Conservation (phyloP, 106 monocot species). For the Dendrobium catenatum region DNA sequence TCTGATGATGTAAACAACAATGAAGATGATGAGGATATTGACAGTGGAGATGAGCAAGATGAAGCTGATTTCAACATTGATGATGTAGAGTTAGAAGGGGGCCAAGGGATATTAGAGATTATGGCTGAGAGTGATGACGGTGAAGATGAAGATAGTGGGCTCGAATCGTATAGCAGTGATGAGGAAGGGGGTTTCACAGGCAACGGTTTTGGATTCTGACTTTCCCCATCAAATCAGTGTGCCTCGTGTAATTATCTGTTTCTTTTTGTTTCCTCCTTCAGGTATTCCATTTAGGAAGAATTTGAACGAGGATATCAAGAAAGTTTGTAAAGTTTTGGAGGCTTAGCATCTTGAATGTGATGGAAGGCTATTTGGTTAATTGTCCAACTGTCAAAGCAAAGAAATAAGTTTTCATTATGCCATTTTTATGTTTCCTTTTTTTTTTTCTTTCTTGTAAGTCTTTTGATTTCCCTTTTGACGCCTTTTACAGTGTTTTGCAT, state of each 20-base stretch:
- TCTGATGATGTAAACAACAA: conserved; percentile 44
- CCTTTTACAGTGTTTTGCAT: no score
- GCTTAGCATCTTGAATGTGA: neutral
- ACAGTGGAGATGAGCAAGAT: conserved; percentile 53
- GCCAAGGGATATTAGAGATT: conserved; percentile 59
- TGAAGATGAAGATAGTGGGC: conserved; percentile 61
- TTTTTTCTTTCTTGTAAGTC: no score
- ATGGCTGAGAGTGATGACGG: conserved; percentile 52
- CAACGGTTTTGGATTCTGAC: conserved; percentile 1
- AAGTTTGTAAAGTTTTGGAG: neutral
- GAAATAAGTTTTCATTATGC: neutral
- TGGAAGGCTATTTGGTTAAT: neutral
- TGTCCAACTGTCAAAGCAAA: neutral
- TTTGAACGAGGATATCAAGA: neutral
- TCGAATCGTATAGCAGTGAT: conserved; percentile 63
- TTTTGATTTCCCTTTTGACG: no score
- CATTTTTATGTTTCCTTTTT: neutral
- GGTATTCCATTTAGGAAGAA: no score
- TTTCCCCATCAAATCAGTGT: neutral
- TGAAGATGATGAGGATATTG: conserved; percentile 45
- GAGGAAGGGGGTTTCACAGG: conserved; percentile 21
- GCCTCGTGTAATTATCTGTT: neutral
- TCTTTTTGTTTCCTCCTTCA: neutral
- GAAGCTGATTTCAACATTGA: conserved; percentile 41
- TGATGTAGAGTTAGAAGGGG: conserved; percentile 46